These are phyloP conservation scores for Hyphodiscus hymeniophilus DNA, from an alignment of 495 filamentous ascomycete genomes.

Conservation along the genomic window DNA sequence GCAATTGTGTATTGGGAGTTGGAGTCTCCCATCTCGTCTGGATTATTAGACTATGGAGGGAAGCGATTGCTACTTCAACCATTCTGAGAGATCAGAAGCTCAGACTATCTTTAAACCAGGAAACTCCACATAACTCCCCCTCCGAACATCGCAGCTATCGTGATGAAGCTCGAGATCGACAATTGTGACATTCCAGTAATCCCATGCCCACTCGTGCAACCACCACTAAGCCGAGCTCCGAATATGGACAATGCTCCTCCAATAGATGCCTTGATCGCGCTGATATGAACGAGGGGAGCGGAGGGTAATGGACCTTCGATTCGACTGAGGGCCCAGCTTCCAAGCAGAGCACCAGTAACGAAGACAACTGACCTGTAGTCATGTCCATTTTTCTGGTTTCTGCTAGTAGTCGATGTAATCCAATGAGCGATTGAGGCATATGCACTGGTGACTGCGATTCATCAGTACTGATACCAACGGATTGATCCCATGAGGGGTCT, in stretches of 20 bases:
- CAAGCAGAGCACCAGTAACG: conserved; percentile 33
- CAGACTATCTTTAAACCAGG: neutral
- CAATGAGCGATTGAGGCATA: conserved; percentile 38
- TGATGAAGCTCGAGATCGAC: conserved; percentile 43
- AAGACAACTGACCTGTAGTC: conserved; percentile 29
- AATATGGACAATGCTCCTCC: conserved; percentile 44
- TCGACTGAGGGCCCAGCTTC: conserved; percentile 25
- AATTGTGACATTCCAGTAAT: conserved; percentile 46
- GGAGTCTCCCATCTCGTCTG: too few relatives aligned
- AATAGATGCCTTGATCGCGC: conserved; percentile 23
- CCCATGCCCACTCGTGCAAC: conserved; percentile 53
- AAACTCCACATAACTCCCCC: conserved; percentile 26
- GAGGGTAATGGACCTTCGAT: neutral
- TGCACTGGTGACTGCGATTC: conserved; percentile 30
- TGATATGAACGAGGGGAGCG: conserved; percentile 18
- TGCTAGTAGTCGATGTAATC: too few relatives aligned
- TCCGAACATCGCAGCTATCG: conserved; percentile 39
- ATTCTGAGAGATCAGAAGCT: too few relatives aligned
- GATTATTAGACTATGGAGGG: too few relatives aligned
- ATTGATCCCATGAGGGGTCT: too few relatives aligned
- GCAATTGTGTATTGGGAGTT: too few relatives aligned
- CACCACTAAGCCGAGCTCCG: conserved; percentile 45
- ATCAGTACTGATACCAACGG: too few relatives aligned
- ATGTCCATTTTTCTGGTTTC: too few relatives aligned
- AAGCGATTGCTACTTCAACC: too few relatives aligned